A percentile compares a stretch with the other conserved stretches of the same genome.
These are phyloP conservation scores for Spiromastix sp. DNA, from an alignment of 2,329 filamentous ascomycete species.

Conservation along the genomic window DNA sequence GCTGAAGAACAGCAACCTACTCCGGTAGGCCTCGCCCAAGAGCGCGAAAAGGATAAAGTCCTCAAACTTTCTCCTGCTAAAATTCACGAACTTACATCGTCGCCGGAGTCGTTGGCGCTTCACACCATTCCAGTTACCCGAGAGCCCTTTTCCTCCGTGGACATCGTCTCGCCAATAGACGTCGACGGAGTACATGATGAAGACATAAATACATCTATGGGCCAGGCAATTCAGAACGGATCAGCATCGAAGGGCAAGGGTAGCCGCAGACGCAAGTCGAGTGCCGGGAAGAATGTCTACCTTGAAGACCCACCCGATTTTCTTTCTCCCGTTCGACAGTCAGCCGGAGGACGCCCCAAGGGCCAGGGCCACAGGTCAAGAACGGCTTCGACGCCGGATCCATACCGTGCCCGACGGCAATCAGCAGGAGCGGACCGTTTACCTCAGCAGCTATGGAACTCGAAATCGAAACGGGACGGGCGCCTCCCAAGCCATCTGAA, in stretches of 20 bases:
- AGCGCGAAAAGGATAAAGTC: conserved; percentile 27
- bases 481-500: conserved; percentile 20
- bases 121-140: conserved; percentile 25
- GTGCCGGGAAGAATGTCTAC: conserved; percentile 14
- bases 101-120: conserved; percentile 44
- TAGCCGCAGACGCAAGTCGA: conserved; percentile 7
- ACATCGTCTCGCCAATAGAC: too few relatives aligned
- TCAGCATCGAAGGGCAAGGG: conserved; percentile 16
- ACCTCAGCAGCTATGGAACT: conserved; percentile 21
- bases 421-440: conserved; percentile 22
- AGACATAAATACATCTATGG: conserved; percentile 10
- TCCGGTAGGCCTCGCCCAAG: conserved; percentile 9
- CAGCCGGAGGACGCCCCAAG: conserved; percentile 6
- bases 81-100: conserved; percentile 44
- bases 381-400: conserved; percentile 28
- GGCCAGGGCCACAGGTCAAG: conserved; percentile 21
- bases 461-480: conserved; percentile 24
- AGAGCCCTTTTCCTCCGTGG: too few relatives aligned
- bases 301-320: conserved; percentile 18
- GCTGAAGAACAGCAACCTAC: background rate
- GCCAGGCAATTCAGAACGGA: conserved; percentile 10
- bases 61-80: conserved; percentile 45
- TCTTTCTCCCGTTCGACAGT: conserved; percentile 12
- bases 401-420: conserved; percentile 21
- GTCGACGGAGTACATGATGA: too few relatives aligned